These are phyloP conservation scores for Datura wrightii DNA, from an alignment of 257 asterid genomes.

Conservation along the genomic window DNA sequence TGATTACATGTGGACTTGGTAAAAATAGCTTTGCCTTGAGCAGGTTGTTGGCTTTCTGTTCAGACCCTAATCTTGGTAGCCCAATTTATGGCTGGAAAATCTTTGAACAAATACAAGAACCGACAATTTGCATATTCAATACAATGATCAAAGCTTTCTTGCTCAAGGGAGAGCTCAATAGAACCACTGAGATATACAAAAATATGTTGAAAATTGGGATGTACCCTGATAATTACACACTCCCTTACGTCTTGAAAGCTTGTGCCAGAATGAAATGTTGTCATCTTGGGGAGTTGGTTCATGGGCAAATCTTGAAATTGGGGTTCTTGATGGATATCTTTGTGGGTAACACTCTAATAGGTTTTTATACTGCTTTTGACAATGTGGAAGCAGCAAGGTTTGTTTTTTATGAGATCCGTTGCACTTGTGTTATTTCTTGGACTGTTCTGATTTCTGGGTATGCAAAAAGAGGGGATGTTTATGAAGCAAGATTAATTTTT, in stretches of 20 bases:
- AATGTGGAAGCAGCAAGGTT: conserved; percentile 59
- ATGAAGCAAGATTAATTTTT: conserved; percentile 61
- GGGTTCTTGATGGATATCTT: conserved; percentile 53
- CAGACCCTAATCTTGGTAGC: conserved; percentile 55
- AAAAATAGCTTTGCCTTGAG: conserved; percentile 69
- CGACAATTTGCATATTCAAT: conserved; percentile 71
- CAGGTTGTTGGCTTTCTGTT: conserved; percentile 72
- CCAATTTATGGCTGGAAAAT: conserved; percentile 51
- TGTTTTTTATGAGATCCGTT: conserved; percentile 61
- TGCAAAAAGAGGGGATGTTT: conserved; percentile 61
- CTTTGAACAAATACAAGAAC: conserved; percentile 55
- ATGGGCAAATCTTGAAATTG: conserved; percentile 58
- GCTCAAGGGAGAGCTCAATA: conserved; percentile 48
- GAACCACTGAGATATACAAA: conserved; percentile 47
- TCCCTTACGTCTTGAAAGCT: conserved; percentile 64
- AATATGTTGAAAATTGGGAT: conserved; percentile 49
- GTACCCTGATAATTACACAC: conserved; percentile 71
- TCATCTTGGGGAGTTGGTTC: conserved; percentile 55
- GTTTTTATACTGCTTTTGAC: conserved; percentile 55
- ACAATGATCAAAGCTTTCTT: conserved; percentile 65
- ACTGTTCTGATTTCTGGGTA: conserved; percentile 72
- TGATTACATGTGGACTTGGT: conserved; percentile 60
- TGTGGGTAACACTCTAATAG: conserved; percentile 64
- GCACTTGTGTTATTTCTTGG: conserved; percentile 65
- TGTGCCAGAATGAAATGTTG: conserved; percentile 48